Evolutionary conservation across 192 early-diverging fungal genomes (phyloP).

Genomic region (Kappamyces sp.): DNA sequence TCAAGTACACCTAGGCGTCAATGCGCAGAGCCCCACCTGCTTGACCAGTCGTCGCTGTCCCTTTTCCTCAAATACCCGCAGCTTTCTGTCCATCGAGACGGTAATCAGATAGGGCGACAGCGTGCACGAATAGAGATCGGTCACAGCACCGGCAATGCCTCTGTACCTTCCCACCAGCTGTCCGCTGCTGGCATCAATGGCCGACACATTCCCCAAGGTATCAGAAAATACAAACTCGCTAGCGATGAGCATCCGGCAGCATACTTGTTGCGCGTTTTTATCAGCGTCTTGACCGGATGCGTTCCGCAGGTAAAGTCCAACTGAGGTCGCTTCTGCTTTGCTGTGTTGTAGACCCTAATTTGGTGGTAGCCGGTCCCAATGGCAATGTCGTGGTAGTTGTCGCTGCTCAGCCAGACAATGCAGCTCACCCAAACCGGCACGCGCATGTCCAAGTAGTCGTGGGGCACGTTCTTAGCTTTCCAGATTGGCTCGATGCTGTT

Average conservation of each 20-base stretch:
- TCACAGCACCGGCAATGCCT: conserved; percentile 38
- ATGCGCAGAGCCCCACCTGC: conserved; percentile 28
- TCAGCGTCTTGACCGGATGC: conserved; percentile 55
- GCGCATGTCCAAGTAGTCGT: conserved; percentile 74
- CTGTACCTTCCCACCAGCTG: conserved; percentile 27
- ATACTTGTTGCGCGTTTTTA: conserved; percentile 4
- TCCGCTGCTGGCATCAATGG: conserved; percentile 23
- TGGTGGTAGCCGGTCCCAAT: conserved; percentile 60
- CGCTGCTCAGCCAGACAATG: conserved; percentile 61
- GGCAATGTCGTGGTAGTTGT: conserved; percentile 50
- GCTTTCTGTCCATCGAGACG: conserved; percentile 69
- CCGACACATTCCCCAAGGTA: conserved; percentile 32
- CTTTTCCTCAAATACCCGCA: conserved; percentile 68
- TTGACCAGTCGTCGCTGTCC: conserved; percentile 21
- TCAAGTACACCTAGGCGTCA: conserved; percentile 65
- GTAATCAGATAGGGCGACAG: conserved; percentile 34
- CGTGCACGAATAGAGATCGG: conserved; percentile 9
- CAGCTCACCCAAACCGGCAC: conserved; percentile 87
- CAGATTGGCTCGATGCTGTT: conserved; percentile 53
- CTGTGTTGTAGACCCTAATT: conserved; percentile 82
- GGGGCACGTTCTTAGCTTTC: conserved; percentile 75
- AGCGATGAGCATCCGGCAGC: neutral
- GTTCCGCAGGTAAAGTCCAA: conserved; percentile 61
- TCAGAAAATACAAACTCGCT: conserved; percentile 32
- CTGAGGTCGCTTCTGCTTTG: conserved; percentile 60